Base-by-base conservation (phyloP, 495 filamentous ascomycete species). In the Lineolata rhizophorae region DNA sequence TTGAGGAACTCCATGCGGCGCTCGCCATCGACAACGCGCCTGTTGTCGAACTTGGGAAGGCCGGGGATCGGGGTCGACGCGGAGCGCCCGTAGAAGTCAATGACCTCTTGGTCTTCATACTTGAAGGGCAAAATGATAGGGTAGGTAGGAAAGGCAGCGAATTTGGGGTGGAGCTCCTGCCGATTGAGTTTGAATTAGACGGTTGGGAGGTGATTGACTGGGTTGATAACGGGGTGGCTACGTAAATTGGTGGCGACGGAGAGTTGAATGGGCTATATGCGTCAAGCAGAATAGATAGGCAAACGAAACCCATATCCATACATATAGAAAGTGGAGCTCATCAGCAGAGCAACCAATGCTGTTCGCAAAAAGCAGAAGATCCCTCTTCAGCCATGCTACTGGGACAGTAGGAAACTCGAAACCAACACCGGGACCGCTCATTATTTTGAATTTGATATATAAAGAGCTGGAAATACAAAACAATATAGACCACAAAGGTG, bases 301-400 rank as follows among this genome's bases (percentile, higher is more conserved):
- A n/a, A n/a, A n/a, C n/a, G n/a, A n/a, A n/a, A n/a, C n/a, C n/a
- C n/a, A n/a, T n/a, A n/a, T n/a, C n/a, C 65, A 21, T 58, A 83
- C 80, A 38, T 81, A 91, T 52, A 90, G 70, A 48, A 90, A 91
- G 42, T 90, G 81, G 41, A 91, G 63, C 58, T 91, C 82, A 35
- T 91, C 70, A n/a, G 62, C 61, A 30, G 70, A 83, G 49, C 65
- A 67, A 12, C 83, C 82, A 46, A 91, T 84, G 53, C 72, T 79
- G 53, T 79, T 74, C 21, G 82, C 81, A 48, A 91, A 91, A 18
- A 91, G 66, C 41, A 91, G 59, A 16, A 70, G 65, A 59, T 92
- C 82, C 26, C 82, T 65, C 67, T 87, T 82, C 41, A 76, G 55
- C 82, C 81, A 91, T 41, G 70, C 62, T 3, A 91, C 79, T 42